phyloP scores from a whole-genome alignment of 2,329 filamentous ascomycete species.

The Lachnellula suecica region DNA sequence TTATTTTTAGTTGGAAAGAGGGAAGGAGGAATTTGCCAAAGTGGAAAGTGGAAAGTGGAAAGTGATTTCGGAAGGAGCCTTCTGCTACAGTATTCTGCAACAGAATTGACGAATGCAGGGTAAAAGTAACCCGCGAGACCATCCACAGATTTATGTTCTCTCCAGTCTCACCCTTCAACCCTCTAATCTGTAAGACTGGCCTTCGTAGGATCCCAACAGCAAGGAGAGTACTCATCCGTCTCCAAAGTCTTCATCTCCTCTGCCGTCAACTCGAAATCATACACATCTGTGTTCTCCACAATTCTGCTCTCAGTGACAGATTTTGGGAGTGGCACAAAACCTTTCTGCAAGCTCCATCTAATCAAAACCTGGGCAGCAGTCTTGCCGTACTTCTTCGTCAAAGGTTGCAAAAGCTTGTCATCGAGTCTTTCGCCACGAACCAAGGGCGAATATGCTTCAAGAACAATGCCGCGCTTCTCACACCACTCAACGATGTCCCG shows the following conservation, averaged over 20 bases:
- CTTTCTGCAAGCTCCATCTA: constrained; percentile 81
- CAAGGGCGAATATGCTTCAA: constrained; percentile 64
- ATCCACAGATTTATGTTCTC: too few species aligned
- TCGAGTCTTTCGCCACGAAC: constrained; percentile 69
- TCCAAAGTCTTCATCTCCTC: constrained; percentile 51
- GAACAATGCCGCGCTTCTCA: constrained; percentile 56
- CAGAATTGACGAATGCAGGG: too few species aligned
- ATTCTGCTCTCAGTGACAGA: constrained; percentile 69
- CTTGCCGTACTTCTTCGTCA: constrained; percentile 73
- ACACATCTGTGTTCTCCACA: constrained; percentile 57
- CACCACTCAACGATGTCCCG: constrained; percentile 80
- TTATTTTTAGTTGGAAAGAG: too few species aligned
- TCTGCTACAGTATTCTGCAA: too few species aligned
- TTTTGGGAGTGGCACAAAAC: constrained; percentile 71
- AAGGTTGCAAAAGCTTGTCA: constrained; percentile 60
- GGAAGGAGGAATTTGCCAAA: too few species aligned
- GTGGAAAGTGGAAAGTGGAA: not conserved
- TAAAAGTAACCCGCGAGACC: too few species aligned
- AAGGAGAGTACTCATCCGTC: constrained; percentile 52
- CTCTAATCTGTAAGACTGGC: not conserved
- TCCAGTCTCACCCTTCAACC: too few species aligned
- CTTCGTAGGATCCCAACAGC: constrained; percentile 55
- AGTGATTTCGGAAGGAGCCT: not conserved
- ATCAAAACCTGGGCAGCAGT: constrained; percentile 75
- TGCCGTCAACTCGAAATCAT: constrained; percentile 54